Conservation (phyloP, 1,139 yeast genomes). For the Hansenula sp. region DNA sequence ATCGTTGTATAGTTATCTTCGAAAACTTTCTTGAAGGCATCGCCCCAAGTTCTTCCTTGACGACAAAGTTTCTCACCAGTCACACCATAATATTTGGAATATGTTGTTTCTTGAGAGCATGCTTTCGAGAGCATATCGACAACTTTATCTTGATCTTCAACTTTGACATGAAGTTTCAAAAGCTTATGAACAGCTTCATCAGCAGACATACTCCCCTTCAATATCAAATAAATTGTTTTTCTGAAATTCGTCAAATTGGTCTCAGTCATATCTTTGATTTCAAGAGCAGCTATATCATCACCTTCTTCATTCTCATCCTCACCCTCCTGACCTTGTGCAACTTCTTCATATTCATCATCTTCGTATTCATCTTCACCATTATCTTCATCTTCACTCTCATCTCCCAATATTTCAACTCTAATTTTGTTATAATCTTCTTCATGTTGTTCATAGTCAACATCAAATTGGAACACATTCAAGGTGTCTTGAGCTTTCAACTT, state of each 20-base stretch:
- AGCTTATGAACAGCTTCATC: constrained; percentile 93
- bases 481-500: constrained; percentile 42
- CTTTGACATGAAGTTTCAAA: constrained; percentile 42
- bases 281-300: constrained; percentile 17
- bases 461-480: constrained; percentile 50
- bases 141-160: constrained; percentile 39
- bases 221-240: constrained; percentile 72
- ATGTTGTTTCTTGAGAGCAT: constrained; percentile 84
- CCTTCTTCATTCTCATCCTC: constrained; percentile 25
- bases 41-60: constrained; percentile 51
- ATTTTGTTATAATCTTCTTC: constrained; percentile 42
- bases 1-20: constrained; percentile 50
- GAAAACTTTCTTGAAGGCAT: constrained; percentile 51
- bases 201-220: constrained; percentile 91
- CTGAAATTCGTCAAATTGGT: constrained; percentile 59
- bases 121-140: constrained; percentile 79
- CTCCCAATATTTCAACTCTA: constrained; percentile 43
- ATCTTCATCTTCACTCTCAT: constrained; percentile 30
- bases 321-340: constrained; percentile 28
- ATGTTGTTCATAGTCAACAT: constrained; percentile 46
- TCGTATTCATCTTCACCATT: constrained; percentile 16
- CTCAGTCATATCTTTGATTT: constrained; percentile 67
- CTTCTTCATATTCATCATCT: constrained; percentile 12
- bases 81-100: constrained; percentile 80
- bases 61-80: constrained; percentile 67